phyloP scores from a whole-genome alignment of 495 filamentous ascomycete genomes.

The Talaromyces wortmannii region DNA sequence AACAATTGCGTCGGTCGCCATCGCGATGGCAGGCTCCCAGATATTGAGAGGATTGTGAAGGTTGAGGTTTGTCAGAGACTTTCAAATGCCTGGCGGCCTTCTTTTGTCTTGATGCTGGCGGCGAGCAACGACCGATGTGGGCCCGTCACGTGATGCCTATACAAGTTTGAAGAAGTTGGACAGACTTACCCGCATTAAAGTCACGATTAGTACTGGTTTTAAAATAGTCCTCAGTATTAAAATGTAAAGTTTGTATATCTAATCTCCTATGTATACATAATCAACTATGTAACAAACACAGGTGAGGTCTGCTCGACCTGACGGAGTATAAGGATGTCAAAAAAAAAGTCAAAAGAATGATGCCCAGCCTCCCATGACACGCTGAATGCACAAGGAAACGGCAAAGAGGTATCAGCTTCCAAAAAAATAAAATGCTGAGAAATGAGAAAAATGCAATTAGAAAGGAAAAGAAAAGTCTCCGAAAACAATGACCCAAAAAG shows the following conservation, averaged over 20 bases:
- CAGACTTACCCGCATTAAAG: background rate
- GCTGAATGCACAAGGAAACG: background rate
- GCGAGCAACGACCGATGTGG: background rate
- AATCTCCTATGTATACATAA: too few species aligned
- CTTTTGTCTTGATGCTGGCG: background rate
- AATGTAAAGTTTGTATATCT: background rate
- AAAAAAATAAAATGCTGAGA: background rate
- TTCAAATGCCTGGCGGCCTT: too few species aligned
- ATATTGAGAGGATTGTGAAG: background rate
- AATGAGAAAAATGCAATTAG: conserved; percentile 11
- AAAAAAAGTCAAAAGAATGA: background rate
- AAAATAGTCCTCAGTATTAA: background rate
- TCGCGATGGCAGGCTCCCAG: conserved; percentile 4
- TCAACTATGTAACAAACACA: too few species aligned
- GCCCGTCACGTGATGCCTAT: background rate
- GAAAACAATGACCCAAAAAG: background rate
- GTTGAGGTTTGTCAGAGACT: background rate
- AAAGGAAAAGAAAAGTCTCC: conserved; percentile 1
- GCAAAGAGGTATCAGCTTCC: background rate
- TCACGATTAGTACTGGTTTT: background rate
- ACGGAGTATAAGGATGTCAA: background rate
- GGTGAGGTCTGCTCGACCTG: too few species aligned
- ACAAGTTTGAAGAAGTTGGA: background rate
- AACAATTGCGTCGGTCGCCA: conserved; percentile 30
- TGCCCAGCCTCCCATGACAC: conserved; percentile 2